Conservation (phyloP, 257 asterid species). For the Solanum lycopersicoides region DNA sequence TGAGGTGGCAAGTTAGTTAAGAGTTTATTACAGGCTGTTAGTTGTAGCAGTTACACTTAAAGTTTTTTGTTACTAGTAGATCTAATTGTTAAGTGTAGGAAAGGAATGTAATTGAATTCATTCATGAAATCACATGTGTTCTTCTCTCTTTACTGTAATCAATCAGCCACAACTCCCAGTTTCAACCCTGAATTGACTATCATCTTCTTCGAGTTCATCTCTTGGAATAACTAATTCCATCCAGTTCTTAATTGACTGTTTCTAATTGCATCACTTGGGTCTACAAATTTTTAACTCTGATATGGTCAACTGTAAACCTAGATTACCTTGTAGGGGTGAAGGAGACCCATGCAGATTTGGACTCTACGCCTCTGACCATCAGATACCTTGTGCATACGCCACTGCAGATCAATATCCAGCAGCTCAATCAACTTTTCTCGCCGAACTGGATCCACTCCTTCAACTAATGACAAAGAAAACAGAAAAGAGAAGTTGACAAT, state of each 20-base stretch:
- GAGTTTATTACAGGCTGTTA: background rate
- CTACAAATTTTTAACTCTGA: background rate
- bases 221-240: background rate
- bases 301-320: background rate
- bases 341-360: conserved; percentile 98
- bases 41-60: background rate
- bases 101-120: background rate
- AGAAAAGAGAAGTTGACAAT: conserved; percentile 1
- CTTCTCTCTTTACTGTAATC: background rate
- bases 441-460: conserved; percentile 86
- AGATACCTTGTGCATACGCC: conserved; percentile 99
- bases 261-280: background rate
- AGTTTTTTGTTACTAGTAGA: background rate
- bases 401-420: conserved; percentile 72
- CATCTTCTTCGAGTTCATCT: background rate
- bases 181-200: background rate
- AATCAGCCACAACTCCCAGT: background rate
- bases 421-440: conserved; percentile 79
- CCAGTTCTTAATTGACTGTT: background rate
- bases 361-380: conserved; percentile 98
- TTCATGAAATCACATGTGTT: background rate
- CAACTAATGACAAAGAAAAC: conserved; percentile 42
- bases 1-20: background rate
- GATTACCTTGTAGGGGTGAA: conserved; percentile 80
- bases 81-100: background rate